phyloP scores from a whole-genome alignment of 257 asterid species.

The Ballota nigra region DNA sequence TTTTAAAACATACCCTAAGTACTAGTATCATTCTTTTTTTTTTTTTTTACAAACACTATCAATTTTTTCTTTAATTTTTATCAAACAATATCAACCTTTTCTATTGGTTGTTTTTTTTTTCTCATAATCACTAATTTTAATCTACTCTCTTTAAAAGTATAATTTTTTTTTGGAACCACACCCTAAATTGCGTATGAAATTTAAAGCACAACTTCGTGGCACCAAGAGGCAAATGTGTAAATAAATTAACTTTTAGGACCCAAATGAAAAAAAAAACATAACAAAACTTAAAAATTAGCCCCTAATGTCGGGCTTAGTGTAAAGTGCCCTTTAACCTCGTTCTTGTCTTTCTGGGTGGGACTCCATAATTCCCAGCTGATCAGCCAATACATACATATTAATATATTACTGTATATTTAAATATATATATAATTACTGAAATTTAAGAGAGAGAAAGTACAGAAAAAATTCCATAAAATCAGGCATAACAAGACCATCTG shows the following conservation, averaged over 20 bases:
- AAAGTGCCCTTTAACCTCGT: slow-evolving; percentile 29
- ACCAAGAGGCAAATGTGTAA: slow-evolving; percentile 12
- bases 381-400: neutral
- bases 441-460: slow-evolving; percentile 32
- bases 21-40: too few species aligned
- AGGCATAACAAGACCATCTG: slow-evolving; percentile 10
- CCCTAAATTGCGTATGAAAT: too few species aligned
- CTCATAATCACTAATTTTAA: too few species aligned
- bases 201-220: neutral
- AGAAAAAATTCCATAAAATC: slow-evolving; percentile 21
- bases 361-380: slow-evolving; percentile 28
- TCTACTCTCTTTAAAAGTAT: too few species aligned
- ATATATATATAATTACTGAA: neutral
- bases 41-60: too few species aligned
- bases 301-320: slow-evolving; percentile 40
- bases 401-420: too few species aligned
- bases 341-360: slow-evolving; percentile 21
- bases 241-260: neutral
- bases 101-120: too few species aligned
- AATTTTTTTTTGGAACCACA: too few species aligned
- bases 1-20: too few species aligned
- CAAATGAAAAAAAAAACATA: slow-evolving; percentile 3
- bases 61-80: too few species aligned
- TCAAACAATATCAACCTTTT: too few species aligned
- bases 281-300: slow-evolving; percentile 19